Percentiles rank a stretch among this genome's conserved stretches.
These are phyloP conservation scores for Endocarpon pusillum DNA, from an alignment of 495 filamentous ascomycete genomes.

Conservation along the genomic window DNA sequence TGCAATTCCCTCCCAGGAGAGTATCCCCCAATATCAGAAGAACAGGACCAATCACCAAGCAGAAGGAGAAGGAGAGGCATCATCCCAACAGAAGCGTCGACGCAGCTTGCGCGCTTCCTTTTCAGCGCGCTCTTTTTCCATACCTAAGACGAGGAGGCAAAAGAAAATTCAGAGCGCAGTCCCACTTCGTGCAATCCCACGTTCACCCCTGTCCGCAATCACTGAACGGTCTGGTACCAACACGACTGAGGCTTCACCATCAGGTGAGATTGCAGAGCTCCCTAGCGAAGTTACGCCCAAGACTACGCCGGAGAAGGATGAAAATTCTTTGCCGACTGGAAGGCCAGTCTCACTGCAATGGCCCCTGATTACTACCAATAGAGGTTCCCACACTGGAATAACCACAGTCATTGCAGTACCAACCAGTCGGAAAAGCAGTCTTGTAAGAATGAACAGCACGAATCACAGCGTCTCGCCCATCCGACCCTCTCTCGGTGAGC, in stretches of 20 bases:
- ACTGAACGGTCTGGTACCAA: conserved; percentile 1
- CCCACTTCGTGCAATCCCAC: neutral
- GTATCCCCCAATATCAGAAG: neutral
- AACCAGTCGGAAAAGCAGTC: neutral
- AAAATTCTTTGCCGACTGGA: neutral
- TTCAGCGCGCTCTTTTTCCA: no score
- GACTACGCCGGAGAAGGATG: neutral
- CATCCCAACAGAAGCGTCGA: neutral
- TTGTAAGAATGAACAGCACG: neutral
- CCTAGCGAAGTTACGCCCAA: neutral
- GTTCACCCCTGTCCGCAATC: conserved; percentile 1
- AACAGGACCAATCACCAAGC: neutral
- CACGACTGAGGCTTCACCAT: neutral
- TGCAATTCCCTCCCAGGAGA: neutral
- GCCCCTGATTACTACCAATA: no score
- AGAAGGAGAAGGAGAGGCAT: neutral
- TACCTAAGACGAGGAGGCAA: conserved; percentile 1
- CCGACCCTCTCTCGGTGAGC: neutral
- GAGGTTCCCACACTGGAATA: no score
- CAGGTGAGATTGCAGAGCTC: neutral
- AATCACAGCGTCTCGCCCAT: neutral
- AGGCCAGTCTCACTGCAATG: neutral
- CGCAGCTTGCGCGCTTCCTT: neutral
- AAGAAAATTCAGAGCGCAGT: neutral
- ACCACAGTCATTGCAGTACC: neutral